Evolutionary conservation across 2,329 filamentous ascomycete species (phyloP), one percentile per base, ranked within the genome.

Genomic region (Diaporthe destruens): DNA sequence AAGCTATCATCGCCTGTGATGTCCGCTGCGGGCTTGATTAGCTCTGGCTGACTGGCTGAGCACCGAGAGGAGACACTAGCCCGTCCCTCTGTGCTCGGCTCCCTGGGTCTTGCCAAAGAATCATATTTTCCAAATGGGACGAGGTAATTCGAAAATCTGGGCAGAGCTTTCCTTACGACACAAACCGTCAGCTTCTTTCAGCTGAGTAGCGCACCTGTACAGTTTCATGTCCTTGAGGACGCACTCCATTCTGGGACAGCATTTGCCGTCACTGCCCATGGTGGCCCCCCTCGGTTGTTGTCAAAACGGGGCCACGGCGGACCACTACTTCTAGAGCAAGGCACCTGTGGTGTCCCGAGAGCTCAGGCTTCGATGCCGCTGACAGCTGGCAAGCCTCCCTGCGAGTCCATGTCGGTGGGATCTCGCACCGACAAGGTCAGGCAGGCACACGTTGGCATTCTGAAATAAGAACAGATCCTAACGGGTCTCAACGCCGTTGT

Each of bases 1-100:
- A 65, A 65, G 61, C 61, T 51, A 65, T 65, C 61, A 44, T 65
- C 61, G 47, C 32, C 61, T 65, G 61, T 32, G 20, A 14, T 51
- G 29, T 20, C 32, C n/a, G 32, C 29, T 51, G 51, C 4, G 6
- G 44, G 20, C 6, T 20, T 29, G 36, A 25, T 32, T 20, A 61
- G 23, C 18, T 29, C 59, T 29, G 6, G 61, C 42, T 65, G 59
- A 65, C 44, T 65, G 59, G 59, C 61, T 65, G 44, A 51, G 23
- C n/a, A 32, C 29, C 44, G 29, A 39, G 44, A 51, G 61, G 29
- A 23, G 5, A 42, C 34, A 14, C 56, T 11, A 9, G 56, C 56
- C 56, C 9, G 29, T 51, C n/a, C 44, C 44, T 39, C 25, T 65
- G 61, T 25, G 61, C 44, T 36, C 44, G 56, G 25, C n/a, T 47